Evolutionary conservation across 306 rosid species (phyloP).

Genomic region (Quercus berberidifolia): DNA sequence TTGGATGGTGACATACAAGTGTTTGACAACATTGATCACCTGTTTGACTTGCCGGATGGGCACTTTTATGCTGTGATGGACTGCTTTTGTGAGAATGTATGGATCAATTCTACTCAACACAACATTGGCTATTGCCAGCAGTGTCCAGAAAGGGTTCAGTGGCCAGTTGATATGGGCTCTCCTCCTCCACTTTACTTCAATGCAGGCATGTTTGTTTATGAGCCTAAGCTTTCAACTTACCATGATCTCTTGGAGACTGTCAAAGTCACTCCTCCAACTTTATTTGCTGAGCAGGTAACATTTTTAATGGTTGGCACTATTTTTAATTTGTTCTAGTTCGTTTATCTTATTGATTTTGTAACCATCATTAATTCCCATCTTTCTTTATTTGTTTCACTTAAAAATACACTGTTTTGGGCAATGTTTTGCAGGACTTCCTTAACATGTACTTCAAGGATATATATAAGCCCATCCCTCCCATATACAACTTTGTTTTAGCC

Average conservation of each 20-base stretch:
- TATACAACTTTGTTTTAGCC: slow-evolving; percentile 58
- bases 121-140: slow-evolving; percentile 63
- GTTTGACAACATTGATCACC: slow-evolving; percentile 53
- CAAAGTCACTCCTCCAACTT: slow-evolving; percentile 39
- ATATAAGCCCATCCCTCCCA: slow-evolving; percentile 50
- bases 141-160: slow-evolving; percentile 45
- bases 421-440: slow-evolving; percentile 48
- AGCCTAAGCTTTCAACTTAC: slow-evolving; percentile 41
- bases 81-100: slow-evolving; percentile 60
- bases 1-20: slow-evolving; percentile 69
- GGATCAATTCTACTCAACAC: slow-evolving; percentile 53
- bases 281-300: slow-evolving; percentile 58
- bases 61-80: slow-evolving; percentile 64
- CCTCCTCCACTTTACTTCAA: slow-evolving; percentile 62
- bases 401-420: not conserved
- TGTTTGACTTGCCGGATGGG: slow-evolving; percentile 42
- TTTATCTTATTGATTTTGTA: not conserved
- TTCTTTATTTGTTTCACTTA: not conserved
- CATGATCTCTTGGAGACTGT: slow-evolving; percentile 44
- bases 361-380: not conserved
- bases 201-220: slow-evolving; percentile 65
- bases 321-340: too few relatives aligned
- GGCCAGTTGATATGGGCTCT: slow-evolving; percentile 49
- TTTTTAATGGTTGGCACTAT: not conserved
- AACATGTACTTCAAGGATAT: slow-evolving; percentile 56